phyloP scores from a whole-genome alignment of 1,139 yeast genomes.

The Blastobotrys capitulatus region DNA sequence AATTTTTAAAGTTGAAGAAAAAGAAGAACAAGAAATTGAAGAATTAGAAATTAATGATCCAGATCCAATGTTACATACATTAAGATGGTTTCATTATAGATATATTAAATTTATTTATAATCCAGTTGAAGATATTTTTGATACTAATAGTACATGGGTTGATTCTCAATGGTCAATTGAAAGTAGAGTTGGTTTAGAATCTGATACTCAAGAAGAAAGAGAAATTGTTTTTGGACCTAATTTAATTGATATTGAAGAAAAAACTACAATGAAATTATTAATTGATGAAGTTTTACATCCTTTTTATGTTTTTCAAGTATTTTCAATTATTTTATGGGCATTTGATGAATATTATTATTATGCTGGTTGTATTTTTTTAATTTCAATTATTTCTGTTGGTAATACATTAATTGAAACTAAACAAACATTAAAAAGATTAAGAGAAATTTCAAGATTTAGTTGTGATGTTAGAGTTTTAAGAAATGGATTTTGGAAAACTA shows the following conservation, averaged over 20 bases:
- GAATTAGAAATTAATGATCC: slow-evolving; percentile 31
- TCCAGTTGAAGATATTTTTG: slow-evolving; percentile 81
- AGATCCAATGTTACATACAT: slow-evolving; percentile 64
- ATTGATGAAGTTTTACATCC: slow-evolving; percentile 91
- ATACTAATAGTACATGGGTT: slow-evolving; percentile 81
- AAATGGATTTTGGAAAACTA: slow-evolving; percentile 88
- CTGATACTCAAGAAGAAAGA: slow-evolving; percentile 63
- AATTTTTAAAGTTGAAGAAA: slow-evolving; percentile 39
- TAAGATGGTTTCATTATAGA: slow-evolving; percentile 72
- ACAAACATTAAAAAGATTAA: slow-evolving; percentile 63
- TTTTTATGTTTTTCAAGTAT: slow-evolving; percentile 87
- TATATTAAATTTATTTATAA: slow-evolving; percentile 77
- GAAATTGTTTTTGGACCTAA: slow-evolving; percentile 70
- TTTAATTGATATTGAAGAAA: slow-evolving; percentile 69
- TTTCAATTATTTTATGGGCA: slow-evolving; percentile 86
- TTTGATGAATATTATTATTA: slow-evolving; percentile 89
- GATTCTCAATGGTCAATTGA: slow-evolving; percentile 67
- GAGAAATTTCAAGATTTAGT: slow-evolving; percentile 63
- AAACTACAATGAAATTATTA: slow-evolving; percentile 56
- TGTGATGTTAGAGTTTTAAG: slow-evolving; percentile 89
- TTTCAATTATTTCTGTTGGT: slow-evolving; percentile 71
- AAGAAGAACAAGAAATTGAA: slow-evolving; percentile 15
- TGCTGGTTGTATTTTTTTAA: slow-evolving; percentile 85
- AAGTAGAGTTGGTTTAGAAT: slow-evolving; percentile 56
- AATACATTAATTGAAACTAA: slow-evolving; percentile 83